phyloP scores from a whole-genome alignment of 441 rosid genomes.

The Raphanus hybrid region DNA sequence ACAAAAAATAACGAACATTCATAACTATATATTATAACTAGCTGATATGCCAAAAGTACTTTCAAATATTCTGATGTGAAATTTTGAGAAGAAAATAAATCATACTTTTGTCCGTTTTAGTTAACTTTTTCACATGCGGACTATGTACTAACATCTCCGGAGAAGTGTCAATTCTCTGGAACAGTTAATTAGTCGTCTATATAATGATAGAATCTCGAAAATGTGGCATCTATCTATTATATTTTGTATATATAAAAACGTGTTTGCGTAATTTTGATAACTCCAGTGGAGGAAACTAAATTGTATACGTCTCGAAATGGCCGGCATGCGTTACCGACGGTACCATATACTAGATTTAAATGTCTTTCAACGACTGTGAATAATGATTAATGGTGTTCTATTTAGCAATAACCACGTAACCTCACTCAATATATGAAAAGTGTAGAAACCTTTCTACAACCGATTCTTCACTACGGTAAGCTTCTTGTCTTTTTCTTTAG shows the following conservation, averaged over 20 bases:
- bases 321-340: constrained; percentile 34
- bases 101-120: background rate
- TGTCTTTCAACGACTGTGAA: background rate
- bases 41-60: constrained; percentile 5
- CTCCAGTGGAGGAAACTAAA: constrained; percentile 31
- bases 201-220: constrained; percentile 1
- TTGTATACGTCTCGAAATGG: constrained; percentile 41
- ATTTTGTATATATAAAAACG: constrained; percentile 18
- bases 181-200: constrained; percentile 20
- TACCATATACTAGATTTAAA: background rate
- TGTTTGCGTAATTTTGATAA: constrained; percentile 22
- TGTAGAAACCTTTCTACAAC: too few relatives aligned
- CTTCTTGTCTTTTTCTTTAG: too few relatives aligned
- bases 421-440: background rate
- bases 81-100: background rate
- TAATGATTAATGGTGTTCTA: constrained; percentile 1
- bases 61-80: background rate
- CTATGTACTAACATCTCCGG: background rate
- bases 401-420: background rate
- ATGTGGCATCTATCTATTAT: background rate
- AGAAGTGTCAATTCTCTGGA: constrained; percentile 6
- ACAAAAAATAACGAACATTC: constrained; percentile 3
- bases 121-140: constrained; percentile 6
- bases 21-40: background rate
- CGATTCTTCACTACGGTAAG: too few relatives aligned